Base-by-base conservation (phyloP, 352 stramenopile species). In the Pythium myriotylum region DNA sequence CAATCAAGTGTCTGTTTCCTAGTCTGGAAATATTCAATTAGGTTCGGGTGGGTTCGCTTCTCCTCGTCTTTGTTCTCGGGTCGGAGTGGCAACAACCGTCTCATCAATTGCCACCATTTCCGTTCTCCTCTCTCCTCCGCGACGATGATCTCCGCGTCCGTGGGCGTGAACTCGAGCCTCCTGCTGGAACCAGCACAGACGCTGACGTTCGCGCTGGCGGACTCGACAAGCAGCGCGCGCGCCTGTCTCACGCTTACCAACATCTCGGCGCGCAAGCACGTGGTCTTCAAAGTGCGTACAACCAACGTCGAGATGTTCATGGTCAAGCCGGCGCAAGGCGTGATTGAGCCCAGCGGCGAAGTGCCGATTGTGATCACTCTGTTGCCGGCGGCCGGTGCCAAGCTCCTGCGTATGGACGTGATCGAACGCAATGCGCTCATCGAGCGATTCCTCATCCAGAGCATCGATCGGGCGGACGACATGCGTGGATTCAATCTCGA, bases 251-350 rank as follows among this genome's bases (percentile, higher is more conserved):
- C 63, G 61, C 75, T 93, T n/a, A 77, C 65, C 48, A 94, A 92
- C 62, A 72, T 92, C 42, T 91, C 85, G 49, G 42, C 54, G 22
- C 48, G 55, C n/a, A 81, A 86, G 50, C 70, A 76, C 58, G 68
- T 89, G 16, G 69, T 91, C 12, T 92, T 89, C 62, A 88, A 89
- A 43, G 68, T 94, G 26, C 81, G 83, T 60, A 94, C 85, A 37
- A 89, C 81, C 62, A 84, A 89, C 64, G 76, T 81, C 48, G 69
- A 90, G 29, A 85, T 85, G 45, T 94, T 94, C 62, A 79, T 74
- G 20, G 85, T 94, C 42, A 82, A 77, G 49, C 85, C 85, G 8
- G 77, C 84, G 32, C 76, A 91, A 33, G 81, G 81, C 24, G 33
- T 90, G 10, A 48, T 93, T 35, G 33, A 53, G n/a, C 74, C 80